Evolutionary conservation across 2,329 filamentous ascomycete species (phyloP).

Genomic region (Escovopsis weberi): DNA sequence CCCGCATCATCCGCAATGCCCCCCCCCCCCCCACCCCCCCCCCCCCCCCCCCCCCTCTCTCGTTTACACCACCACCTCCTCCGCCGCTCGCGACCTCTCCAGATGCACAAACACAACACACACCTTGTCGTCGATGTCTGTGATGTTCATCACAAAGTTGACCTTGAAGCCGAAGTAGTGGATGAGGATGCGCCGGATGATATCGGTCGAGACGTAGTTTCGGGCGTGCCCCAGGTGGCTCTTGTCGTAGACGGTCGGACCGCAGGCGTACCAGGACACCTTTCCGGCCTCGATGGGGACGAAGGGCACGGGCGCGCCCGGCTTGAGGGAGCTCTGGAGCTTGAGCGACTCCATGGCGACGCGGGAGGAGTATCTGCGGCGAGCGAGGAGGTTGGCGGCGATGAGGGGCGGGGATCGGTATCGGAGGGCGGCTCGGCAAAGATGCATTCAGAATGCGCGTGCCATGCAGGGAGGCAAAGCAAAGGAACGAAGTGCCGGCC

Average conservation of each 20-base stretch:
- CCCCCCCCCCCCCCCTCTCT: not conserved
- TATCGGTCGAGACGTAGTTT: constrained; percentile 85
- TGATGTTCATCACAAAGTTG: constrained; percentile 87
- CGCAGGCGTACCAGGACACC: constrained; percentile 80
- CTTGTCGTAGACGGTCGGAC: constrained; percentile 75
- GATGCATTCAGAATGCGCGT: constrained; percentile 20
- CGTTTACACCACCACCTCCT: too few species aligned
- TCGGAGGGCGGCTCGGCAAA: constrained; percentile 17
- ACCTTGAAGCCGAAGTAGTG: constrained; percentile 76
- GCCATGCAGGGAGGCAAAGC: constrained; percentile 4
- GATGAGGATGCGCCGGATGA: constrained; percentile 66
- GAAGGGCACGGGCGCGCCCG: constrained; percentile 60
- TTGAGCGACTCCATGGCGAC: constrained; percentile 43
- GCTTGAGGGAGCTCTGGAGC: constrained; percentile 65
- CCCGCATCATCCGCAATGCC: not conserved
- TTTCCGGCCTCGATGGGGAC: constrained; percentile 55
- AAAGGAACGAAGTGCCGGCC: constrained; percentile 1
- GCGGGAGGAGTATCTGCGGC: constrained; percentile 21
- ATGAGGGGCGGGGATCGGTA: constrained; percentile 14
- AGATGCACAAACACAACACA: constrained; percentile 1
- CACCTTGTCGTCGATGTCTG: constrained; percentile 67
- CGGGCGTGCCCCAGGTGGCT: constrained; percentile 70
- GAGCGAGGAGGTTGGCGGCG: constrained; percentile 14
- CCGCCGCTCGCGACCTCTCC: too few species aligned
- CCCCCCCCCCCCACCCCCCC: not conserved